These are phyloP conservation scores for Luffa acutangula DNA, from an alignment of 306 rosid species.

Conservation along the genomic window DNA sequence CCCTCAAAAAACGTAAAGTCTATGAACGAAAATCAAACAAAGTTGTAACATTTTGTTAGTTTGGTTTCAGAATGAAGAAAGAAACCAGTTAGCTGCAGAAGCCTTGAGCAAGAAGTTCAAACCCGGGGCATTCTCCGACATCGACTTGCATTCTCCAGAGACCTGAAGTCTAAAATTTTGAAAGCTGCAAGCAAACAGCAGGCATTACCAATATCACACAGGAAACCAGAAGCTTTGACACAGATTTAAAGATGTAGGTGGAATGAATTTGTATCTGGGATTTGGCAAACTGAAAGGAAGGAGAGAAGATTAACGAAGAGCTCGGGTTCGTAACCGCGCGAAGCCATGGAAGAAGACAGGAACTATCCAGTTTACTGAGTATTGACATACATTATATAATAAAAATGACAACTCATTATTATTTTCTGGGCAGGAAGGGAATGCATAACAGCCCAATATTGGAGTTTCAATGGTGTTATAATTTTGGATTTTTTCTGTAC, in stretches of 20 bases:
- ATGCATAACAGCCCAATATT: slow-evolving; percentile 2
- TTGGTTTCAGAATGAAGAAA: slow-evolving; percentile 48
- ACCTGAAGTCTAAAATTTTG: neutral
- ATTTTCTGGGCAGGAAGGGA: neutral
- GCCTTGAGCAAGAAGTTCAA: slow-evolving; percentile 50
- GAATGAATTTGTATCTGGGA: neutral
- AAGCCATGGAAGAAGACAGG: neutral
- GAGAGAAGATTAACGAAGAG: neutral
- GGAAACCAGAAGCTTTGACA: neutral
- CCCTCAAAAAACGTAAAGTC: neutral
- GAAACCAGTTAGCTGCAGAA: slow-evolving; percentile 43
- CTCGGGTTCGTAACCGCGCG: neutral
- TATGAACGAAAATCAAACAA: neutral
- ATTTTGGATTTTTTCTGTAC: neutral
- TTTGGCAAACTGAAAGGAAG: neutral
- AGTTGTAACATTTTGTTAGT: neutral
- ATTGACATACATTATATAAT: neutral
- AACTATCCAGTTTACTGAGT: neutral
- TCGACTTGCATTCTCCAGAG: slow-evolving; percentile 7
- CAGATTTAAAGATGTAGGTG: neutral
- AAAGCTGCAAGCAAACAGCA: neutral
- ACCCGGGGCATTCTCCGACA: slow-evolving; percentile 41
- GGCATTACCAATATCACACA: neutral
- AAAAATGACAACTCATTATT: neutral
- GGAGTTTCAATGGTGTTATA: neutral